Conservation (phyloP, 116 monocot species). For the Posidonia oceanica region DNA sequence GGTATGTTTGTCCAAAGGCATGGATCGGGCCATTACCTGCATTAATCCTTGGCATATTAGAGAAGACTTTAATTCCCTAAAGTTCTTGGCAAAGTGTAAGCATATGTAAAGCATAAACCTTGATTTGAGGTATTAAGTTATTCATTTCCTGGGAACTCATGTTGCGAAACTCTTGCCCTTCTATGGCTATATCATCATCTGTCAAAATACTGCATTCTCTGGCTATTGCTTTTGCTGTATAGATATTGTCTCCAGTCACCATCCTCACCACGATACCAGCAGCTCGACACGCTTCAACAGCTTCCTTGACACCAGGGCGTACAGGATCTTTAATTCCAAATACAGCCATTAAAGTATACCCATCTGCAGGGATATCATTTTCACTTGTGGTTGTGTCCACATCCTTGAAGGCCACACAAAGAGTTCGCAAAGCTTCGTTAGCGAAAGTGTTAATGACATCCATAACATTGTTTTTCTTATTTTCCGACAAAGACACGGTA, state of each 20-base stretch:
- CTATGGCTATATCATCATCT: constrained; percentile 58
- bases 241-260: constrained; percentile 80
- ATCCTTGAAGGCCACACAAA: constrained; percentile 57
- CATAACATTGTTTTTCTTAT: constrained; percentile 14
- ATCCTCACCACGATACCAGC: constrained; percentile 75
- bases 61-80: neutral
- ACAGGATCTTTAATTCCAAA: constrained; percentile 84
- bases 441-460: constrained; percentile 44
- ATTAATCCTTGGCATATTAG: constrained; percentile 2
- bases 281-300: constrained; percentile 46
- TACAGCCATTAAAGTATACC: constrained; percentile 54
- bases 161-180: constrained; percentile 56
- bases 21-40: constrained; percentile 76
- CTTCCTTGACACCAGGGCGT: constrained; percentile 62
- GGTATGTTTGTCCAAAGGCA: constrained; percentile 62
- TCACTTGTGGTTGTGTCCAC: constrained; percentile 15
- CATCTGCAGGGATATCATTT: constrained; percentile 35
- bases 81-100: neutral
- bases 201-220: constrained; percentile 76
- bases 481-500: constrained; percentile 31
- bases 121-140: constrained; percentile 50
- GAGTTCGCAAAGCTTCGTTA: constrained; percentile 57
- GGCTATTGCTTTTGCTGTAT: constrained; percentile 77
- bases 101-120: constrained; percentile 23
- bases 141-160: constrained; percentile 41